phyloP scores from a whole-genome alignment of 345 rosid genomes.

The Sonneratia caseolaris region DNA sequence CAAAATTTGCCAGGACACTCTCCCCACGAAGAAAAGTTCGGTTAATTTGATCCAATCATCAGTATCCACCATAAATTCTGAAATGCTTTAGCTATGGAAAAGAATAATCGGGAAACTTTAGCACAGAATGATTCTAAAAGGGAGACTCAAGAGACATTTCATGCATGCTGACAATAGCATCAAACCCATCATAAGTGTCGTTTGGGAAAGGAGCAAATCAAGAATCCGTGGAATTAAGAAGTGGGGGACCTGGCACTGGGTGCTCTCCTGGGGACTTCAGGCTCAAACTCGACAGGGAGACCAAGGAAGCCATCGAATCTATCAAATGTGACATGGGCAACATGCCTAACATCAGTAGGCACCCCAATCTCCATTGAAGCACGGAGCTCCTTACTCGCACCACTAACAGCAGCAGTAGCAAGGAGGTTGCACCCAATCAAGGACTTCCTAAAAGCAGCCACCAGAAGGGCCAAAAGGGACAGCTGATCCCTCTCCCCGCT shows the following conservation, averaged over 20 bases:
- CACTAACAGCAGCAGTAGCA: constrained; percentile 18
- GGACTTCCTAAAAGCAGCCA: constrained; percentile 67
- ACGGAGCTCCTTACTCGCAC: constrained; percentile 37
- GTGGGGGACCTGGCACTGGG: constrained; percentile 81
- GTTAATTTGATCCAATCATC: not conserved
- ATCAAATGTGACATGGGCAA: constrained; percentile 98
- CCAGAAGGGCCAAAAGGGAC: constrained; percentile 54
- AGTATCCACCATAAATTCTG: not conserved
- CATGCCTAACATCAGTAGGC: constrained; percentile 91
- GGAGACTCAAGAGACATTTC: not conserved
- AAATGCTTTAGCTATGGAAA: no score
- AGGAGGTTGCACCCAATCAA: constrained; percentile 55
- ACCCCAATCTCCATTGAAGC: constrained; percentile 83
- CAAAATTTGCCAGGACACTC: not conserved
- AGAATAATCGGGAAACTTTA: no score
- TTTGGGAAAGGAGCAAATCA: not conserved
- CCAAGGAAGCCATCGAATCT: constrained; percentile 97
- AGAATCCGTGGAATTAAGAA: not conserved
- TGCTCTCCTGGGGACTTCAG: constrained; percentile 85
- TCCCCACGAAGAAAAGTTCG: not conserved
- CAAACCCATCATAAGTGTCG: not conserved
- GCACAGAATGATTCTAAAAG: no score
- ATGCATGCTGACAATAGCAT: no score
- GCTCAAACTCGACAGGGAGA: constrained; percentile 95
- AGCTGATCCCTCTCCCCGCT: constrained; percentile 39